Evolutionary conservation across 1,284 basidiomycete genomes (phyloP).

Genomic region (Xerocomus minutiporus): DNA sequence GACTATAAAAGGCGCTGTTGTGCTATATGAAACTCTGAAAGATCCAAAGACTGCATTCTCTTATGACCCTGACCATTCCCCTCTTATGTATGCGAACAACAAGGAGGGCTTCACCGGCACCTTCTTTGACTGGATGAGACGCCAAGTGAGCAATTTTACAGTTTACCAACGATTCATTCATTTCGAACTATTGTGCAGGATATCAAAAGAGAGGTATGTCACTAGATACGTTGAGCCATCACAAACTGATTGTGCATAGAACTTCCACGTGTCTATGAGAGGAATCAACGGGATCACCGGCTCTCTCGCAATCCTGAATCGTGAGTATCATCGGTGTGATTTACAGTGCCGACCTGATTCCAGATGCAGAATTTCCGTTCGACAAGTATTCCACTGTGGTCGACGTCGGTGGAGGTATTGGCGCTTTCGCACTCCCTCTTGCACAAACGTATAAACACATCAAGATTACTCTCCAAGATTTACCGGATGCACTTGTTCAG

Average conservation of each 20-base stretch:
- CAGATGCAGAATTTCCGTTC: constrained; percentile 25
- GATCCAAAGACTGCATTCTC: constrained; percentile 23
- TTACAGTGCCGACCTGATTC: not conserved
- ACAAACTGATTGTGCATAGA: constrained; percentile 8
- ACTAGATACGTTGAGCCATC: not conserved
- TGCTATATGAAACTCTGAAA: constrained; percentile 28
- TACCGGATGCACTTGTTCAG: constrained; percentile 24
- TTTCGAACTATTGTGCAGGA: constrained; percentile 8
- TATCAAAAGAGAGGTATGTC: constrained; percentile 18
- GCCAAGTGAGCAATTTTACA: constrained; percentile 12
- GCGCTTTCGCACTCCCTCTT: constrained; percentile 28
- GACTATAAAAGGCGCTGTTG: constrained; percentile 19
- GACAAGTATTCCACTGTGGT: constrained; percentile 25
- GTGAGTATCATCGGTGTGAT: constrained; percentile 10
- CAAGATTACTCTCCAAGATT: constrained; percentile 31
- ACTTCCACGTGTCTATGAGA: constrained; percentile 25
- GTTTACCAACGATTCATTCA: not conserved
- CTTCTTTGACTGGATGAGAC: constrained; percentile 30
- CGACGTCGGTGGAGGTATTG: constrained; percentile 35
- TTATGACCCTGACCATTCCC: constrained; percentile 20
- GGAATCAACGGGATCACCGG: constrained; percentile 25
- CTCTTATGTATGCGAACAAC: constrained; percentile 20
- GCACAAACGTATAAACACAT: constrained; percentile 24
- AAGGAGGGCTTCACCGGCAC: constrained; percentile 23
- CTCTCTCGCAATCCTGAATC: constrained; percentile 24